phyloP scores from a whole-genome alignment of 164 flowering plant genomes.

The Amborella trichopoda region DNA sequence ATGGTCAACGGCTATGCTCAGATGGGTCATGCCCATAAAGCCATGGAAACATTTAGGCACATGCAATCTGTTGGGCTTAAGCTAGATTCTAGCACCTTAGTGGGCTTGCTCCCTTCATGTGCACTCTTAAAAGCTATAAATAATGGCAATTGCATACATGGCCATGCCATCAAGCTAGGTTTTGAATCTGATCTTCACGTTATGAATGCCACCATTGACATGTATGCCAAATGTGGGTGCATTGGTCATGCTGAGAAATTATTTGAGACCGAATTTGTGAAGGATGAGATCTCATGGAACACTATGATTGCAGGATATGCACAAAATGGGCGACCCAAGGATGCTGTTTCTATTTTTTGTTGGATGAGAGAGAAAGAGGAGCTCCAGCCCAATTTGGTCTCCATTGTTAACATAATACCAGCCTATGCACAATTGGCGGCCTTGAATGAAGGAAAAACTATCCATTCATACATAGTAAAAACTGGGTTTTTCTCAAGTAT shows the following conservation, averaged over 20 bases:
- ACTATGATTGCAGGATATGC: constrained; percentile 66
- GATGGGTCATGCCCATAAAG: constrained; percentile 5
- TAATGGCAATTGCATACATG: constrained; percentile 39
- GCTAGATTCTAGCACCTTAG: constrained; percentile 61
- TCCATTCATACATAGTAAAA: constrained; percentile 32
- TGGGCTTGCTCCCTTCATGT: constrained; percentile 50
- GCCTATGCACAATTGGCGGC: constrained; percentile 47
- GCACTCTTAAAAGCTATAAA: constrained; percentile 27
- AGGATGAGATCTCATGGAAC: constrained; percentile 89
- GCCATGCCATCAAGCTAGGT: constrained; percentile 39
- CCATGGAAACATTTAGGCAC: background rate
- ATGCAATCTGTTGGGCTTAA: constrained; percentile 16
- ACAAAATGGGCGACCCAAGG: constrained; percentile 57
- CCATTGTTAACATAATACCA: constrained; percentile 48
- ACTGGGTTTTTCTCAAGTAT: constrained; percentile 34
- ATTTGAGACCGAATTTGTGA: constrained; percentile 24
- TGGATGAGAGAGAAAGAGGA: constrained; percentile 37
- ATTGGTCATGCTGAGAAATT: constrained; percentile 29
- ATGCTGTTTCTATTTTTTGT: constrained; percentile 39
- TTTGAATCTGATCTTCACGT: constrained; percentile 40
- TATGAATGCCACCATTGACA: constrained; percentile 57
- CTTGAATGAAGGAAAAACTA: constrained; percentile 35
- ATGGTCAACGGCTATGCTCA: constrained; percentile 7
- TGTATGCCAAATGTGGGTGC: constrained; percentile 78
- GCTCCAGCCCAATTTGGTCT: constrained; percentile 36